Evolutionary conservation across 2,329 filamentous ascomycete species (phyloP).

Genomic region (Colletotrichum cuscutae): DNA sequence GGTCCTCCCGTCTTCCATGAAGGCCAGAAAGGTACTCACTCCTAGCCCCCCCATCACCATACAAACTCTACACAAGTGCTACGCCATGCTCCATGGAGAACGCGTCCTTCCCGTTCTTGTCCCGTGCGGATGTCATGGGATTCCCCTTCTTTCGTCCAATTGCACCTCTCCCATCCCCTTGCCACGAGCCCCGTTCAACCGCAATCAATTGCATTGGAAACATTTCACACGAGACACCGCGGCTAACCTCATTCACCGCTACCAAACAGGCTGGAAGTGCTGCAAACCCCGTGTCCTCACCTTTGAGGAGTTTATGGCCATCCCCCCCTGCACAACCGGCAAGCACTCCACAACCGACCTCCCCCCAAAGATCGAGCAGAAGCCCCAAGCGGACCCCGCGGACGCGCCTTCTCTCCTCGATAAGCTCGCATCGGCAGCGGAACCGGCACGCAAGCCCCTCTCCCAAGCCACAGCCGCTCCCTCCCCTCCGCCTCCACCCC

Average conservation of each 20-base stretch:
- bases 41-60: neutral
- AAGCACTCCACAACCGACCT: slow-evolving; percentile 89
- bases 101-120: slow-evolving; percentile 31
- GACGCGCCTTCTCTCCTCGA: slow-evolving; percentile 53
- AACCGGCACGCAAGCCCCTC: slow-evolving; percentile 51
- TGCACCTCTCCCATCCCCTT: slow-evolving; percentile 13
- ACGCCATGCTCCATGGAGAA: slow-evolving; percentile 11
- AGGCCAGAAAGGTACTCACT: slow-evolving; percentile 87
- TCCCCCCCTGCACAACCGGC: slow-evolving; percentile 91
- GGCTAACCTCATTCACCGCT: slow-evolving; percentile 30
- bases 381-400: slow-evolving; percentile 45
- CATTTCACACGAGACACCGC: slow-evolving; percentile 9
- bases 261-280: slow-evolving; percentile 90
- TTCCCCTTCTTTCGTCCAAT: neutral
- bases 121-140: neutral
- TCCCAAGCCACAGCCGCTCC: slow-evolving; percentile 52
- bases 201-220: neutral
- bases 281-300: slow-evolving; percentile 97
- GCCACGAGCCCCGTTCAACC: neutral
- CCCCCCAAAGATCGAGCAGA: slow-evolving; percentile 71
- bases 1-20: slow-evolving; percentile 96
- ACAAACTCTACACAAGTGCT: slow-evolving; percentile 18
- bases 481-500: slow-evolving; percentile 67
- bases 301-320: slow-evolving; percentile 97
- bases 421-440: slow-evolving; percentile 55